These are phyloP conservation scores for Phylloporus sp. DNA, from an alignment of 1,284 basidiomycete species.

Conservation along the genomic window DNA sequence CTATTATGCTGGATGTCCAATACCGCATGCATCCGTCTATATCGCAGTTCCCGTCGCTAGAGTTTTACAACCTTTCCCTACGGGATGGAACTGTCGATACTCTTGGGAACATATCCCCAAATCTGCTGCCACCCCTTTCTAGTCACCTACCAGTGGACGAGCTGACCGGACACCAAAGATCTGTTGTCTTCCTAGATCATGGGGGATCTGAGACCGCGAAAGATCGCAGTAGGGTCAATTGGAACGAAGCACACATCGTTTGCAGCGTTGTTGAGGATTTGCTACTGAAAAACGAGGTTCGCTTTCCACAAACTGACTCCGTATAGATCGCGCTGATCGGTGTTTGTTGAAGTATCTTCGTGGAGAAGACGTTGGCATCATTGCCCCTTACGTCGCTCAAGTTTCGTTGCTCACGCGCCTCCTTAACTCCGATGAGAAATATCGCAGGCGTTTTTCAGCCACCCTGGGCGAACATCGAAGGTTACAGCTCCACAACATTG, in stretches of 20 bases:
- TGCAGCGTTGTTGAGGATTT: slow-evolving; percentile 81
- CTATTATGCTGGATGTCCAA: slow-evolving; percentile 89
- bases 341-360: slow-evolving; percentile 51
- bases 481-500: slow-evolving; percentile 67
- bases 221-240: slow-evolving; percentile 75
- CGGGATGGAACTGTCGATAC: slow-evolving; percentile 73
- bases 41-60: slow-evolving; percentile 80
- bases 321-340: slow-evolving; percentile 20
- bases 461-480: slow-evolving; percentile 67
- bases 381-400: slow-evolving; percentile 87
- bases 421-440: slow-evolving; percentile 56
- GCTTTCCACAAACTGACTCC: slow-evolving; percentile 26
- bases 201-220: slow-evolving; percentile 64
- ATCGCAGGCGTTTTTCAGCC: slow-evolving; percentile 54
- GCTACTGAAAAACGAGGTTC: slow-evolving; percentile 70
- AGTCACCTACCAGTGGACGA: slow-evolving; percentile 48
- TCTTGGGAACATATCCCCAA: slow-evolving; percentile 54
- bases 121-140: slow-evolving; percentile 63
- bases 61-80: slow-evolving; percentile 80
- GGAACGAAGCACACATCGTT: slow-evolving; percentile 77
- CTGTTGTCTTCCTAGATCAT: slow-evolving; percentile 84
- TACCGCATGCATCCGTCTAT: slow-evolving; percentile 96
- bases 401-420: slow-evolving; percentile 70
- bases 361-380: slow-evolving; percentile 83
- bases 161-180: slow-evolving; percentile 43